These are phyloP conservation scores for Pyrus betulifolia DNA, from an alignment of 306 rosid species.

Conservation along the genomic window DNA sequence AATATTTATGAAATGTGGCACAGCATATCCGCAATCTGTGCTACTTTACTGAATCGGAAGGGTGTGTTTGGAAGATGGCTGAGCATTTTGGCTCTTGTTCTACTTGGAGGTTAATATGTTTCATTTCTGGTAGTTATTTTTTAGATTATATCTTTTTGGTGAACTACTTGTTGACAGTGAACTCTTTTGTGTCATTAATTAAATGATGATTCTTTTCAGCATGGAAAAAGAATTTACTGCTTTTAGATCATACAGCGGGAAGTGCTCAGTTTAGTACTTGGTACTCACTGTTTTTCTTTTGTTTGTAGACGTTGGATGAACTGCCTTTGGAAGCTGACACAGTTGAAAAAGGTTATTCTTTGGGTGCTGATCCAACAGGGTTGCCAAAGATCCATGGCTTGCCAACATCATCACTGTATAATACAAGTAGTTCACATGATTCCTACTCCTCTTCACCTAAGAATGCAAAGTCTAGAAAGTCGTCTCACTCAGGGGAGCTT, in stretches of 20 bases:
- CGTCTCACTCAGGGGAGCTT: conserved; percentile 88
- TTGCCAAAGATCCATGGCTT: conserved; percentile 84
- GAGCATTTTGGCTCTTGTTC: neutral
- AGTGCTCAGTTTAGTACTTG: neutral
- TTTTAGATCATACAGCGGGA: neutral
- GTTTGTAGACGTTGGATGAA: conserved; percentile 76
- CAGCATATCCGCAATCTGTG: neutral
- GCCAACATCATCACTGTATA: conserved; percentile 63
- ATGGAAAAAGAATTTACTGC: neutral
- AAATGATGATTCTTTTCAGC: neutral
- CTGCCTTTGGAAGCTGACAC: conserved; percentile 93
- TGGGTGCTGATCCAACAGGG: conserved; percentile 70
- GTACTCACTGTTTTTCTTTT: conserved; percentile 3
- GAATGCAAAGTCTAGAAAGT: conserved; percentile 55
- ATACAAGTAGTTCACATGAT: conserved; percentile 48
- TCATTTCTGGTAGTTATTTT: neutral
- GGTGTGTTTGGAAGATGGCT: neutral
- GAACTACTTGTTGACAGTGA: neutral
- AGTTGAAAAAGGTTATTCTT: conserved; percentile 76
- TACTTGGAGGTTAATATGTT: neutral
- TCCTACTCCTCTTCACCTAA: conserved; percentile 65
- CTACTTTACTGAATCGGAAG: neutral
- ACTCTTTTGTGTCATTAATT: neutral
- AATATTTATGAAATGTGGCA: neutral
- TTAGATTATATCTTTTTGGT: neutral